Evolutionary conservation across 1,284 basidiomycete species (phyloP), one percentile per base, ranked within the genome.

Genomic region (Phellopilus nigrolimitatus): DNA sequence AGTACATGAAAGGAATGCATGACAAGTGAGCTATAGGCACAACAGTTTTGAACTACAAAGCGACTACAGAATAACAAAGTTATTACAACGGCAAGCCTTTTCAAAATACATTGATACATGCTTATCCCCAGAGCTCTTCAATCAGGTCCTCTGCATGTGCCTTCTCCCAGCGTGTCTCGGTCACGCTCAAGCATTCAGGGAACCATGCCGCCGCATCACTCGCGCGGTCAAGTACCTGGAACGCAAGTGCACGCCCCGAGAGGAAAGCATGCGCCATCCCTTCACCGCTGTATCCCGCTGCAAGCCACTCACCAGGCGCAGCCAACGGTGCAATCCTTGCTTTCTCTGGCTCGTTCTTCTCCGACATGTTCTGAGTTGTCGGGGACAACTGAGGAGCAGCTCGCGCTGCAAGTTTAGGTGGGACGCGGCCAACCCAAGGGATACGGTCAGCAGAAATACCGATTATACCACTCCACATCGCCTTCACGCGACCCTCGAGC

Each of bases 231-330:
- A 80, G 64, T 3, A 83, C 64, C 79, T 82, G 82, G 53, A 70
- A 61, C 9, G 79, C 80, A 44, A 84, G 61, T 3, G 78, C 80
- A 54, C 72, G 72, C 1, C 74, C 73, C 54, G 78, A 76, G 61
- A 81, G 59, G 78, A 80, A 84, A 3, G 79, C 81, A 58, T 82
- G 74, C 2, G 76, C 75, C 82, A 84, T 84, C 3, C 82, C 82
- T 56, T 84, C 82, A 1, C 82, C 82, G 8, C 72, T 71, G 57
- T 80, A 84, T 0, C 80, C 82, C 15, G 78, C 81, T 15, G 69
- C 62, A 15, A 79, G 68, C 78, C 77, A 79, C 57, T 80, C 78
- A 22, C 77, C 77, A 31, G 54, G 53, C 8, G 47, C 30, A 7
- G 52, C 46, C n/a, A 30, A 15, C 19, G 19, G 34, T 4, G 40